Evolutionary conservation across 352 stramenopile species (phyloP).

Genomic region (Phytophthora crassamura): DNA sequence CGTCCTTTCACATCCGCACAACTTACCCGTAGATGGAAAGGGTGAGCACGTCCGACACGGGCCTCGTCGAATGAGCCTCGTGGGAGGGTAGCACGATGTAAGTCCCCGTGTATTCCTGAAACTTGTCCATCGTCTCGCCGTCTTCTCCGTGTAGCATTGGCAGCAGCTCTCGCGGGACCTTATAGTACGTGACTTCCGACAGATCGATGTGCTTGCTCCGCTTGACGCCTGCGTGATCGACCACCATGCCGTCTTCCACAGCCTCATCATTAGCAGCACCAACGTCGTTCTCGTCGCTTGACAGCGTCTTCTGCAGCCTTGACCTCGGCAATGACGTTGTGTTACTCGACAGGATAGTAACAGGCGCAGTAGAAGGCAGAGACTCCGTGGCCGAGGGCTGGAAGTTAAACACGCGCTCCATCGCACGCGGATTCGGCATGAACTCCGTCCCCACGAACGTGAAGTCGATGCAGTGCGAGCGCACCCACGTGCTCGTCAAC

Average conservation of each 20-base stretch:
- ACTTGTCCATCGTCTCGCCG: constrained; percentile 75
- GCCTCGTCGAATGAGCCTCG: constrained; percentile 14
- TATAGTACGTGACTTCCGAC: constrained; percentile 82
- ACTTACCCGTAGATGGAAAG: constrained; percentile 82
- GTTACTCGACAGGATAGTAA: background rate
- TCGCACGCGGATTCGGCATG: constrained; percentile 87
- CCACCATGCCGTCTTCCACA: constrained; percentile 49
- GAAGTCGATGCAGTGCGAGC: constrained; percentile 83
- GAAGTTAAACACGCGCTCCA: constrained; percentile 69
- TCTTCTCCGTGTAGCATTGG: constrained; percentile 72
- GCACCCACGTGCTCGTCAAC: constrained; percentile 70
- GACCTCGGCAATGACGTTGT: constrained; percentile 6
- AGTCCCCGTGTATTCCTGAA: constrained; percentile 79
- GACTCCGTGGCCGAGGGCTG: constrained; percentile 15
- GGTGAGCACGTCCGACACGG: constrained; percentile 44
- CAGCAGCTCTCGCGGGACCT: constrained; percentile 68
- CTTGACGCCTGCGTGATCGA: constrained; percentile 48
- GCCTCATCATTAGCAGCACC: constrained; percentile 31
- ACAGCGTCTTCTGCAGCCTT: constrained; percentile 25
- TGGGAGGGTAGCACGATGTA: constrained; percentile 76
- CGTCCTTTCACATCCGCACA: background rate
- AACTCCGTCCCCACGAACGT: constrained; percentile 92
- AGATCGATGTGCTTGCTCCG: constrained; percentile 76
- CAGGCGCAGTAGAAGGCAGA: constrained; percentile 3
- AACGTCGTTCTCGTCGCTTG: constrained; percentile 16